Conservation (phyloP, 2,329 filamentous ascomycete species). For the Clonostachys chloroleuca region DNA sequence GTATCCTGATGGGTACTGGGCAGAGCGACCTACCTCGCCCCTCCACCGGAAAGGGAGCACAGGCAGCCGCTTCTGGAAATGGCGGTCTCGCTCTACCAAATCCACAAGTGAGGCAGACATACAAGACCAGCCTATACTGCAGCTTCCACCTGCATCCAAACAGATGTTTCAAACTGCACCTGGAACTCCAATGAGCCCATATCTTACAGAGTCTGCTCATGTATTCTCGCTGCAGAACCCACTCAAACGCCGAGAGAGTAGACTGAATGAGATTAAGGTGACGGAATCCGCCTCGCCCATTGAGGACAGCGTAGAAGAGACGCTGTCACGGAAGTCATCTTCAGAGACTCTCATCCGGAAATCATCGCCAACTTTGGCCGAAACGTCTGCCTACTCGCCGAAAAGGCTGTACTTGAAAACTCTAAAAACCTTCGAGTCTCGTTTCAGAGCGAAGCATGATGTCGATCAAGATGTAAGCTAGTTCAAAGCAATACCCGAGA, state of each 20-base stretch:
- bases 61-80: slow-evolving; percentile 30
- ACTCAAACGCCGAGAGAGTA: background rate
- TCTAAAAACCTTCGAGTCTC: no score
- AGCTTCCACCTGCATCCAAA: slow-evolving; percentile 1
- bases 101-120: slow-evolving; percentile 24
- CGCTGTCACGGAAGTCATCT: no score
- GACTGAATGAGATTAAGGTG: background rate
- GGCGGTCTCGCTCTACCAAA: slow-evolving; percentile 29
- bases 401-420: no score
- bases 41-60: slow-evolving; percentile 21
- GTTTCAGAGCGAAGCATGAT: no score
- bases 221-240: slow-evolving; percentile 39
- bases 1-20: slow-evolving; percentile 60
- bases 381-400: no score
- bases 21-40: slow-evolving; percentile 40
- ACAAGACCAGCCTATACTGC: slow-evolving; percentile 3
- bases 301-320: no score
- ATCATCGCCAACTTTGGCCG: no score
- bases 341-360: no score
- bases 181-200: slow-evolving; percentile 29
- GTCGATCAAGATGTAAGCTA: no score
- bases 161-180: slow-evolving; percentile 1
- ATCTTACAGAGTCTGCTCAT: slow-evolving; percentile 40
- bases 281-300: background rate
- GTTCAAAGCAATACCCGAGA: background rate